Conservation (phyloP, 805 yeast species). For the Candida bentonensis region DNA sequence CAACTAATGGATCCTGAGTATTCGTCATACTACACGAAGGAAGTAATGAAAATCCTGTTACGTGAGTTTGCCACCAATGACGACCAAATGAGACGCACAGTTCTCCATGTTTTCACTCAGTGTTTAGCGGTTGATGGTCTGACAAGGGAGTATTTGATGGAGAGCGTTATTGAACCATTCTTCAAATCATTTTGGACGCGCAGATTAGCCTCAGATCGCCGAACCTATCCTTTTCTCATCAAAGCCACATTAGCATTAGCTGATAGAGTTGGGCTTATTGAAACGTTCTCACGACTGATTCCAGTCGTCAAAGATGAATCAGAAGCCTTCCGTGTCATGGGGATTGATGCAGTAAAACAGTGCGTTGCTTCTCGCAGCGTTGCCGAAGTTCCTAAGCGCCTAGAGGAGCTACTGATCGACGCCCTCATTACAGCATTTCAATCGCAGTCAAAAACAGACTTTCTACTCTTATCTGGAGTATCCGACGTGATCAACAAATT, state of each 20-base stretch:
- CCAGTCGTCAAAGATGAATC: slow-evolving; percentile 63
- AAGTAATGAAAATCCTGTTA: slow-evolving; percentile 49
- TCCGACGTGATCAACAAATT: slow-evolving; percentile 49
- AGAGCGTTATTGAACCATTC: slow-evolving; percentile 45
- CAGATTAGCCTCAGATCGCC: slow-evolving; percentile 44
- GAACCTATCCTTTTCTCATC: slow-evolving; percentile 44
- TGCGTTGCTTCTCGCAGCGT: slow-evolving; percentile 26
- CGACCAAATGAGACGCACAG: slow-evolving; percentile 71
- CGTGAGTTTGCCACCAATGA: slow-evolving; percentile 73
- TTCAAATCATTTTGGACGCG: slow-evolving; percentile 70
- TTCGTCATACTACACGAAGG: slow-evolving; percentile 62
- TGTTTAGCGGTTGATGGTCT: slow-evolving; percentile 51
- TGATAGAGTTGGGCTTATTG: slow-evolving; percentile 49
- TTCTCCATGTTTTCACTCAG: slow-evolving; percentile 51
- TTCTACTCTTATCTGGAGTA: slow-evolving; percentile 44
- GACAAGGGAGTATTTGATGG: slow-evolving; percentile 31
- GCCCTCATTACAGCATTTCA: slow-evolving; percentile 69
- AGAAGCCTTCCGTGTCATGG: slow-evolving; percentile 67
- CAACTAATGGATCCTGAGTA: slow-evolving; percentile 82
- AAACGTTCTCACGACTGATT: slow-evolving; percentile 43
- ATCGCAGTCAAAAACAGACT: slow-evolving; percentile 51
- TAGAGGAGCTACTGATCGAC: slow-evolving; percentile 51
- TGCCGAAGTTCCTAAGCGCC: slow-evolving; percentile 41
- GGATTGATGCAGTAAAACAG: slow-evolving; percentile 43
- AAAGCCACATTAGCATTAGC: slow-evolving; percentile 61